Conservation (phyloP, 306 rosid genomes). For the Argentina anserina region DNA sequence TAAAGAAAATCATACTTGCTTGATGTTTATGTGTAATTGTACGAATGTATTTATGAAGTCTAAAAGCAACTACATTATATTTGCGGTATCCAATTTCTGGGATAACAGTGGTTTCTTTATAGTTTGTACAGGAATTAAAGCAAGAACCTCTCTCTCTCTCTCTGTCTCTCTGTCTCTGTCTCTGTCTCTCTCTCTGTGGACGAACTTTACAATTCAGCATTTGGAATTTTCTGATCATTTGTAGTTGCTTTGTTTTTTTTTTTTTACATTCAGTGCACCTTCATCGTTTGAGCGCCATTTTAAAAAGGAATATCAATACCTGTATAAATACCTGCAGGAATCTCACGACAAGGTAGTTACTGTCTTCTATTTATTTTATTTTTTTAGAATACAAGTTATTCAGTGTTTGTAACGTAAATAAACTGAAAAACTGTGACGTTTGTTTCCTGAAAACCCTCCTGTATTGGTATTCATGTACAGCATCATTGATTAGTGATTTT, state of each 20-base stretch:
- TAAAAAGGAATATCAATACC: conserved; percentile 50
- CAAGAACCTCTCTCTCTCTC: background rate
- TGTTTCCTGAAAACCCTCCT: background rate
- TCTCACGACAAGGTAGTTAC: conserved; percentile 66
- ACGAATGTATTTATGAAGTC: background rate
- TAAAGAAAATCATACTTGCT: background rate
- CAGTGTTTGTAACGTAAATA: too few species aligned
- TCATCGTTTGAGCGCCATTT: conserved; percentile 73
- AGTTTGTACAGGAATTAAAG: background rate
- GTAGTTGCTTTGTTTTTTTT: too few species aligned
- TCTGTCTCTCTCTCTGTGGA: background rate
- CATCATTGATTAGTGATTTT: background rate
- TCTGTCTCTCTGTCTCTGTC: background rate
- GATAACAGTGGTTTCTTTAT: background rate
- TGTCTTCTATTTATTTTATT: too few species aligned
- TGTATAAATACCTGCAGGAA: conserved; percentile 53
- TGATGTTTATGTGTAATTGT: background rate
- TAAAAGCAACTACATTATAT: background rate
- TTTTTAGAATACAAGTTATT: too few species aligned
- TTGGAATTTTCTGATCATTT: background rate
- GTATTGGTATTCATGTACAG: background rate
- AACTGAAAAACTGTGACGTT: too few species aligned
- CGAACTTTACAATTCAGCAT: background rate
- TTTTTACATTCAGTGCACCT: conserved; percentile 61
- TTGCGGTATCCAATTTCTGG: background rate